A percentile compares a stretch with the other conserved stretches of the same genome.
These are phyloP conservation scores for Lachnellula cervina DNA, from an alignment of 2,329 filamentous ascomycete species.

Conservation along the genomic window DNA sequence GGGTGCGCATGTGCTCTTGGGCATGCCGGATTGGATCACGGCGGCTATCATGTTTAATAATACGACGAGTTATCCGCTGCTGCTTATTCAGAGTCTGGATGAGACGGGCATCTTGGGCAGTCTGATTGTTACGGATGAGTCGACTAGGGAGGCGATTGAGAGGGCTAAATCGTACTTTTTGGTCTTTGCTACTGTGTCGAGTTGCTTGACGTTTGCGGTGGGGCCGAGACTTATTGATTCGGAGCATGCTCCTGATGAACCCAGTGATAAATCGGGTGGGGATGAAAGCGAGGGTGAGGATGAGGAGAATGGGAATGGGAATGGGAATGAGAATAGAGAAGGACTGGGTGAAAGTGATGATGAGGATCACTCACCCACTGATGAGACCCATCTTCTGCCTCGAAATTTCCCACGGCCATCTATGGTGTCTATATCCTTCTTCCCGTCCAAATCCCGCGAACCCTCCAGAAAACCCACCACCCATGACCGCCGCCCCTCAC, in stretches of 20 bases:
- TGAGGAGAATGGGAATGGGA: constrained; percentile 14
- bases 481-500: constrained; percentile 25
- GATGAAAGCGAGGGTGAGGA: constrained; percentile 25
- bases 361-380: constrained; percentile 33
- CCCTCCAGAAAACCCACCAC: constrained; percentile 8
- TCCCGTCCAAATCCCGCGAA: constrained; percentile 23
- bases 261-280: constrained; percentile 22
- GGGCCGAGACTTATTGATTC: constrained; percentile 54
- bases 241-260: constrained; percentile 34
- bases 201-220: constrained; percentile 59
- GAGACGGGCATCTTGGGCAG: constrained; percentile 48
- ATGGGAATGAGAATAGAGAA: constrained; percentile 23
- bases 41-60: constrained; percentile 47
- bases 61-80: constrained; percentile 42
- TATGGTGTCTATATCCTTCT: constrained; percentile 27
- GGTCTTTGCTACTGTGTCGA: constrained; percentile 59
- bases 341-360: constrained; percentile 13
- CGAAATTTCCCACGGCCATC: constrained; percentile 8
- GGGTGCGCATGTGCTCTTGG: constrained; percentile 33
- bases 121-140: constrained; percentile 41
- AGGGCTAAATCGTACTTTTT: constrained; percentile 62
- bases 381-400: constrained; percentile 46
- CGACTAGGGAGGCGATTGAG: constrained; percentile 44
- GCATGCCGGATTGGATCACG: constrained; percentile 43
- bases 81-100: constrained; percentile 37